Evolutionary conservation across 1,284 basidiomycete genomes (phyloP).

Genomic region (Malassezia psittaci): DNA sequence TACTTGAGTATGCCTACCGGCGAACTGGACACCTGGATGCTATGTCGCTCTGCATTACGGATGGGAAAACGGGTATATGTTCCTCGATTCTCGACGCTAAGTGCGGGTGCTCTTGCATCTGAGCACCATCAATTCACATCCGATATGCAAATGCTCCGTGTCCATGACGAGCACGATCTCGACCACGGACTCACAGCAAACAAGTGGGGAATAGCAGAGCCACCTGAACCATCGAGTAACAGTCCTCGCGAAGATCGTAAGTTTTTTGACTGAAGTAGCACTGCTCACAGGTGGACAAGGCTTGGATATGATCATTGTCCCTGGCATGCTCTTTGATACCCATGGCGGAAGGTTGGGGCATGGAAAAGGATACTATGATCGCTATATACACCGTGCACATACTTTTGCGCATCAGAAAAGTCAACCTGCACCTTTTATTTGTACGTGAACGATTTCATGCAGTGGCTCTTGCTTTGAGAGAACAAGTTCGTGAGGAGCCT

Average conservation of each 20-base stretch:
- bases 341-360: slow-evolving; percentile 47
- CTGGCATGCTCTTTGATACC: slow-evolving; percentile 48
- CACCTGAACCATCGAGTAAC: slow-evolving; percentile 31
- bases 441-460: neutral
- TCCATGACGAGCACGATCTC: slow-evolving; percentile 40
- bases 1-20: slow-evolving; percentile 47
- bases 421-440: neutral
- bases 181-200: slow-evolving; percentile 32
- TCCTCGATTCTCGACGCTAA: slow-evolving; percentile 44
- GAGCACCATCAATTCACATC: slow-evolving; percentile 29
- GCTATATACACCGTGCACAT: slow-evolving; percentile 27
- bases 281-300: slow-evolving; percentile 39
- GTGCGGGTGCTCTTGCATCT: slow-evolving; percentile 18
- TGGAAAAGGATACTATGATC: slow-evolving; percentile 50
- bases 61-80: slow-evolving; percentile 47
- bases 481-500: slow-evolving; percentile 6
- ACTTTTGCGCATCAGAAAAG: neutral
- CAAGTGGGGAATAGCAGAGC: slow-evolving; percentile 49
- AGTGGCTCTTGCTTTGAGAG: slow-evolving; percentile 8
- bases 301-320: slow-evolving; percentile 49
- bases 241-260: slow-evolving; percentile 24
- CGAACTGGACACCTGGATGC: slow-evolving; percentile 47
- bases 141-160: slow-evolving; percentile 49
- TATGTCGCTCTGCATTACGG: slow-evolving; percentile 41
- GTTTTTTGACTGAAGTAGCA: slow-evolving; percentile 27